Base-by-base conservation (phyloP, 352 stramenopile species). In the Lagenidium sp. region DNA sequence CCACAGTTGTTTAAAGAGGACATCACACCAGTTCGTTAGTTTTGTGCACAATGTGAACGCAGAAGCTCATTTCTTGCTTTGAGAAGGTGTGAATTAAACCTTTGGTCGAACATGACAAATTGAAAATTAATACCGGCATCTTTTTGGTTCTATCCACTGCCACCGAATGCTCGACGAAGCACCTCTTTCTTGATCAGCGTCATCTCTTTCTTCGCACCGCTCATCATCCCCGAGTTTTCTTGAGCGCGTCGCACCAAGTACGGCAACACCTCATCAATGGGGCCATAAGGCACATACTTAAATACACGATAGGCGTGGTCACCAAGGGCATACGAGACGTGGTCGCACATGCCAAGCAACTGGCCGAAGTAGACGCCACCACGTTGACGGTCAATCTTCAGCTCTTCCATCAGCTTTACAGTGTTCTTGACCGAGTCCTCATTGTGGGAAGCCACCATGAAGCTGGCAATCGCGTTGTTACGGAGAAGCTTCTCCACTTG, bases 401-500 rank as follows among this genome's bases (percentile, higher is more conserved):
- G 65, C 29, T 95, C 68, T 34, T 89, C 63, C 88, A 99, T 98
- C 28, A 85, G 57, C 16, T 76, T 44, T 36, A 98, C 79, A n/a
- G 94, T 94, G 41, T 81, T 84, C 55, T 97, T 75, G 41, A 98
- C 94, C 42, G 82, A 97, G 36, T 81, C 52, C 57, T 98, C 82
- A 63, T 99, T 99, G 74, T 99, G 96, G 18, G 92, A 95, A n/a
- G 95, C 95, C 44, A 98, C 80, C 95, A 99, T 98, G 32, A 98
- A 83, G 54, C 97, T 95, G 38, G 90, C 70, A 41, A 88, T 68
- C 53, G 77, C 41, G 52, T 92, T 91, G 54, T 90, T 63, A 8
- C 75, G 60, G 6, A 99, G 63, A 12, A 98, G 57, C 55, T 92
- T 88, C n/a, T 87, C 64, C 13, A 98, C 77, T 28, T 83, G 62